Evolutionary conservation across 305 asterid species (phyloP).

Genomic region (Fraxinus platypoda): DNA sequence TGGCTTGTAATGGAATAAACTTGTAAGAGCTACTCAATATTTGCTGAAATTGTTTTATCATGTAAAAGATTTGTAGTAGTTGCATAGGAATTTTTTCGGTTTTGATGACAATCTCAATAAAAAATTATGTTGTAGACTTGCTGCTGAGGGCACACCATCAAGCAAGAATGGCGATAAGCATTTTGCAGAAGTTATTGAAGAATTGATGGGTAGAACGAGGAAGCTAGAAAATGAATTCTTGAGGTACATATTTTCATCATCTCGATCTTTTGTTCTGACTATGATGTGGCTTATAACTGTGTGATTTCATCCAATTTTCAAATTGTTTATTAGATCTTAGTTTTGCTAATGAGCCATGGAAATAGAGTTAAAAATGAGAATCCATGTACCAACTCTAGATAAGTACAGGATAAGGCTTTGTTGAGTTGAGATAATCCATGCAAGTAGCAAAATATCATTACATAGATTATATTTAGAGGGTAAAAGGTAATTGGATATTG

Average conservation of each 20-base stretch:
- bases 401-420: not conserved
- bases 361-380: not conserved
- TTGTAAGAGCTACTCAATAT: conserved; percentile 45
- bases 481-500: conserved; percentile 3
- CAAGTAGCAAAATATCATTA: not conserved
- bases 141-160: conserved; percentile 30
- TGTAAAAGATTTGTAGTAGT: not conserved
- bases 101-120: not conserved
- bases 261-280: not conserved
- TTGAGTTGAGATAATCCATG: not conserved
- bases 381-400: not conserved
- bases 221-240: conserved; percentile 58
- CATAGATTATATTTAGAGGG: not conserved
- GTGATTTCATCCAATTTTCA: not conserved
- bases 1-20: conserved; percentile 31
- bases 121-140: conserved; percentile 33
- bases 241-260: conserved; percentile 46
- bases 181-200: conserved; percentile 35
- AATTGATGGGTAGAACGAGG: conserved; percentile 47
- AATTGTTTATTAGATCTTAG: not conserved
- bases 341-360: not conserved
- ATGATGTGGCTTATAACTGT: not conserved
- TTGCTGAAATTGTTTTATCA: conserved; percentile 26
- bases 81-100: not conserved
- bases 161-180: conserved; percentile 38